Conservation (phyloP, 2,329 filamentous ascomycete species). For the Leptodontidium sp. region DNA sequence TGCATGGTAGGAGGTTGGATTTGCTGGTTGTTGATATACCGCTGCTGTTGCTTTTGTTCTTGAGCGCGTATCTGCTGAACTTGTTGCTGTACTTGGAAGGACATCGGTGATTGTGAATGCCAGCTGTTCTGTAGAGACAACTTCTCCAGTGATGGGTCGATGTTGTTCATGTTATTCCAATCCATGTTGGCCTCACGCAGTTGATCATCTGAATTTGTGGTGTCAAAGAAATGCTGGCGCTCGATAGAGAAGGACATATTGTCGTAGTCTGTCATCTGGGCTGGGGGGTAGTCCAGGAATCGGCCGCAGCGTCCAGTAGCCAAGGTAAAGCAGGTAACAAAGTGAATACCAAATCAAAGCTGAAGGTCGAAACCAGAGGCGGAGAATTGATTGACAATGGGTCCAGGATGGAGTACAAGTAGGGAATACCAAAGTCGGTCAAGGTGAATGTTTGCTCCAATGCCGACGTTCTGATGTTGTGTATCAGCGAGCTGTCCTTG, state of each 20-base stretch:
- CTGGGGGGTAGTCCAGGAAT: background rate
- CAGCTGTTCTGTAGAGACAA: conserved; percentile 15
- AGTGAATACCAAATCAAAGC: background rate
- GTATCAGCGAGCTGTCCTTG: conserved; percentile 10
- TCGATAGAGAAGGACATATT: background rate
- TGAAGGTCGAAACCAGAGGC: background rate
- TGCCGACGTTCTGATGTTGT: conserved; percentile 10
- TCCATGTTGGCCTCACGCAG: background rate
- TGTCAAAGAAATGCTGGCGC: conserved; percentile 3
- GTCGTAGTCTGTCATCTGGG: background rate
- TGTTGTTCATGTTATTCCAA: conserved; percentile 4
- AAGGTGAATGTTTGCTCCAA: conserved; percentile 18
- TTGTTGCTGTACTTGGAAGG: conserved; percentile 14
- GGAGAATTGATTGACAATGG: background rate
- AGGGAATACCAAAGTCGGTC: background rate
- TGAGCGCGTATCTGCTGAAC: background rate
- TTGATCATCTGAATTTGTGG: conserved; percentile 9
- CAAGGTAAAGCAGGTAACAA: background rate
- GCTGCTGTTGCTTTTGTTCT: background rate
- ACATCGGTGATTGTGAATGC: background rate
- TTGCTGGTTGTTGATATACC: background rate
- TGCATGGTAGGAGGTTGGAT: conserved; percentile 28
- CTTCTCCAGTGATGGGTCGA: conserved; percentile 33
- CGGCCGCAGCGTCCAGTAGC: background rate
- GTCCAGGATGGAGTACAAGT: background rate